These are phyloP conservation scores for Phialemoniopsis sp. DNA, from an alignment of 2,329 filamentous ascomycete genomes.

Conservation along the genomic window DNA sequence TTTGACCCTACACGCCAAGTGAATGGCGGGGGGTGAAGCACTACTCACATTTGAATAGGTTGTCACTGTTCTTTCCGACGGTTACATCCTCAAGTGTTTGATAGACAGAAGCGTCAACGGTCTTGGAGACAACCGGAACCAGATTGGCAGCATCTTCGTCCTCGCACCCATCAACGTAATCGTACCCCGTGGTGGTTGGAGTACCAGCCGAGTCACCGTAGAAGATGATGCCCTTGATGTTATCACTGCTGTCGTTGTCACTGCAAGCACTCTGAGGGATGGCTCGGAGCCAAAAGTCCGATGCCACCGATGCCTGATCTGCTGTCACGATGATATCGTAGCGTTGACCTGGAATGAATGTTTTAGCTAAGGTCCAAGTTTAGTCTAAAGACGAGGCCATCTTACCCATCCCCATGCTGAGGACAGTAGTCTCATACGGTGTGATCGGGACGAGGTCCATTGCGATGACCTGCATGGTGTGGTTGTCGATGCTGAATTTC, in stretches of 20 bases:
- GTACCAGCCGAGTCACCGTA: slow-evolving; percentile 18
- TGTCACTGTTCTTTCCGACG: neutral
- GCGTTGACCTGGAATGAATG: slow-evolving; percentile 41
- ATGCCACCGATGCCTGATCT: slow-evolving; percentile 12
- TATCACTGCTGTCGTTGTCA: neutral
- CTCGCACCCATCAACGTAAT: no score
- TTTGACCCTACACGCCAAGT: neutral
- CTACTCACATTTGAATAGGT: slow-evolving; percentile 1
- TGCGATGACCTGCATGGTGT: slow-evolving; percentile 60
- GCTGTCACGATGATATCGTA: slow-evolving; percentile 32
- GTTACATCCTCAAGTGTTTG: neutral
- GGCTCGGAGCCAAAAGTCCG: slow-evolving; percentile 21
- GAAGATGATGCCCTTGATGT: slow-evolving; percentile 12
- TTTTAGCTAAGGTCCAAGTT: no score
- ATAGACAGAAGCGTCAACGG: neutral
- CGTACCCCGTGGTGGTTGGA: no score
- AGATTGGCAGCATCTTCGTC: no score
- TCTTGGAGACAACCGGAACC: neutral
- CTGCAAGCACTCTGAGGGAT: slow-evolving; percentile 2
- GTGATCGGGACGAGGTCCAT: slow-evolving; percentile 60
- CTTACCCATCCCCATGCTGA: slow-evolving; percentile 50
- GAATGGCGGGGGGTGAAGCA: neutral
- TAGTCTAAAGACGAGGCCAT: no score
- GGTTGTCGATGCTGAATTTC: slow-evolving; percentile 55
- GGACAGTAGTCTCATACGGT: slow-evolving; percentile 57